Conservation (phyloP, 768 basidiomycete genomes). For the Tricholoma sp. region DNA sequence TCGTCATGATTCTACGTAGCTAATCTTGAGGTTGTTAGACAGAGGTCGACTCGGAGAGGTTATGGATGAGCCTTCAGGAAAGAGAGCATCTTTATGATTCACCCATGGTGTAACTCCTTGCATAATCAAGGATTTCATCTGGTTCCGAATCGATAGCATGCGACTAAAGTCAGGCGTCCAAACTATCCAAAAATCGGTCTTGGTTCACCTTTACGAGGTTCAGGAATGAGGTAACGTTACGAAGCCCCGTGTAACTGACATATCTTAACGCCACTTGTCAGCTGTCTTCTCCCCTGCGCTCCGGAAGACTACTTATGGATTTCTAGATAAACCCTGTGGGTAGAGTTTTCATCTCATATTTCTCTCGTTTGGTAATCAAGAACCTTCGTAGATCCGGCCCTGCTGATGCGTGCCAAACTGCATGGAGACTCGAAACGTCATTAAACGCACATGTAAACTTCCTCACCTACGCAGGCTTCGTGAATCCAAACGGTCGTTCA, state of each 20-base stretch:
- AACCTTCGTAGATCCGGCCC: constrained; percentile 15
- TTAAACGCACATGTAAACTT: constrained; percentile 1
- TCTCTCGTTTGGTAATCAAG: constrained; percentile 9
- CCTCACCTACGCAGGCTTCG: background rate
- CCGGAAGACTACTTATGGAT: constrained; percentile 15
- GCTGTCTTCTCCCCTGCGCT: constrained; percentile 27
- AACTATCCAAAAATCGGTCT: constrained; percentile 31
- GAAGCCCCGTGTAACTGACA: constrained; percentile 38
- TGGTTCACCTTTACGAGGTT: constrained; percentile 35
- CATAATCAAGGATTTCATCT: constrained; percentile 34
- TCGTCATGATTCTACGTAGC: constrained; percentile 36
- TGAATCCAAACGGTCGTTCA: constrained; percentile 1
- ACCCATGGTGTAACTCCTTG: constrained; percentile 28
- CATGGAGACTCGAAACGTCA: constrained; percentile 7
- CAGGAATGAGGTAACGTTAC: constrained; percentile 33
- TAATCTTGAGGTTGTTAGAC: constrained; percentile 57
- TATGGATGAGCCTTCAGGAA: constrained; percentile 37
- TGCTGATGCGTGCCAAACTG: constrained; percentile 8
- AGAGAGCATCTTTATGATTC: constrained; percentile 39
- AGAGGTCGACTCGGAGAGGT: constrained; percentile 31
- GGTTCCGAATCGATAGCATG: constrained; percentile 32
- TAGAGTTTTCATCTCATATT: constrained; percentile 1
- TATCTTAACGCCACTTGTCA: constrained; percentile 40
- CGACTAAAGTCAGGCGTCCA: constrained; percentile 25
- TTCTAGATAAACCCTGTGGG: constrained; percentile 1